phyloP scores from a whole-genome alignment of 2,329 filamentous ascomycete genomes.

The Aureobasidium zeae region DNA sequence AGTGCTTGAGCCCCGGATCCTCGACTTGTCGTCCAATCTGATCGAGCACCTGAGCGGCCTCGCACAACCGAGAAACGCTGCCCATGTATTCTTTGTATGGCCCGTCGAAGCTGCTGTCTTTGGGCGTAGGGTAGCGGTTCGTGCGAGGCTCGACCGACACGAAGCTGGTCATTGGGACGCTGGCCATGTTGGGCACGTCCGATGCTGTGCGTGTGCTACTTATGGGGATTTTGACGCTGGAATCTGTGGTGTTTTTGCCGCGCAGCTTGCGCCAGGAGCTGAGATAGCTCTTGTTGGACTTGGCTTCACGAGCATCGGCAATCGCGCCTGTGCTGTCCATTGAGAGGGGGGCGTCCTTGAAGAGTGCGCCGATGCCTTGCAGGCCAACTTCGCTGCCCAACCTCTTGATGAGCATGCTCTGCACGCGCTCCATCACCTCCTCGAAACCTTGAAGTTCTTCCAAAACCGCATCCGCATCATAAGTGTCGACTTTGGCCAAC shows the following conservation, averaged over 20 bases:
- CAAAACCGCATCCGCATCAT: conserved; percentile 81
- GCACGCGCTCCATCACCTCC: conserved; percentile 74
- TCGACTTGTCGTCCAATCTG: conserved; percentile 94
- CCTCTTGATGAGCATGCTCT: conserved; percentile 66
- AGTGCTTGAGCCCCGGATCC: conserved; percentile 83
- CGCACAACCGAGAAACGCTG: conserved; percentile 79
- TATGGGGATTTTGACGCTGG: conserved; percentile 18
- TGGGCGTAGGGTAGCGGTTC: conserved; percentile 31
- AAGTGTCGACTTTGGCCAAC: conserved; percentile 75
- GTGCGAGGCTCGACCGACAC: conserved; percentile 57
- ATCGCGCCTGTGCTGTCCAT: conserved; percentile 21
- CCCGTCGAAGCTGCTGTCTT: conserved; percentile 58
- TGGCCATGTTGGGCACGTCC: conserved; percentile 49
- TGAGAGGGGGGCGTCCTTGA: conserved; percentile 52
- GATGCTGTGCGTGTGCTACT: conserved; percentile 33
- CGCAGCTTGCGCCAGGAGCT: conserved; percentile 86
- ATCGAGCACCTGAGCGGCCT: conserved; percentile 85
- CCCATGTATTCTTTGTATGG: conserved; percentile 88
- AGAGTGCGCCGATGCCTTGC: conserved; percentile 61
- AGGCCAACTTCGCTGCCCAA: conserved; percentile 90
- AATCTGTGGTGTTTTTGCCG: conserved; percentile 65
- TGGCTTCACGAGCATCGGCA: conserved; percentile 30
- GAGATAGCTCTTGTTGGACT: conserved; percentile 61
- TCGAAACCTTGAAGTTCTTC: conserved; percentile 93
- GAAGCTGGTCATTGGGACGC: conserved; percentile 57